Evolutionary conservation across 805 yeast species (phyloP).

Genomic region (Blastobotrys chiropterorum): DNA sequence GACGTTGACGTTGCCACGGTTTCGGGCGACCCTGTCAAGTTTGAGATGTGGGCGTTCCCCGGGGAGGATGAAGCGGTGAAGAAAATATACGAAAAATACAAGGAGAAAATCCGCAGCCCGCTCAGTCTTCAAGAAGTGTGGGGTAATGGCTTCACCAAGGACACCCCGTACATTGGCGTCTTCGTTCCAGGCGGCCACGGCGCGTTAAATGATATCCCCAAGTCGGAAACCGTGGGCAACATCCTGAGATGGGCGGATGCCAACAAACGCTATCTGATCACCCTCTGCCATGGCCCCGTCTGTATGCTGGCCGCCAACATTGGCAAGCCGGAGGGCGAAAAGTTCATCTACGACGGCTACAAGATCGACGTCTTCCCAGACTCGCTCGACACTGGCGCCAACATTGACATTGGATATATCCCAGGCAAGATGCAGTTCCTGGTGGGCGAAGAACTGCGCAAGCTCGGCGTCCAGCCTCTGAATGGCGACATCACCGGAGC

Average conservation of each 20-base stretch:
- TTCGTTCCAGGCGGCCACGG: too few species aligned
- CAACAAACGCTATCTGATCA: not conserved
- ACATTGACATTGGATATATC: not conserved
- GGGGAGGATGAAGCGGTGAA: too few species aligned
- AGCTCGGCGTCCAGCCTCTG: not conserved
- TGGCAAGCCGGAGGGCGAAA: not conserved
- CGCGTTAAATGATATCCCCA: not conserved
- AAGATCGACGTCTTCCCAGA: not conserved
- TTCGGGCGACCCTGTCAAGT: too few species aligned
- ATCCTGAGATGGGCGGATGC: not conserved
- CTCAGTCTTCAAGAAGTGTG: too few species aligned
- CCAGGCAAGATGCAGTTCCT: not conserved
- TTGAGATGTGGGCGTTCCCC: too few species aligned
- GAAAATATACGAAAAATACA: too few species aligned
- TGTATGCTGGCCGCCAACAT: not conserved
- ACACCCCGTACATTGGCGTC: too few species aligned
- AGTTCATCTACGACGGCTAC: constrained; percentile 1
- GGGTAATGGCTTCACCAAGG: too few species aligned
- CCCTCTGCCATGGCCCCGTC: not conserved
- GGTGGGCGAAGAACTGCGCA: not conserved
- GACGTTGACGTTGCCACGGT: too few species aligned
- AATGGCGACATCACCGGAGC: not conserved
- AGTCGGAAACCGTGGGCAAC: not conserved
- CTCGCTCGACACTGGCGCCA: not conserved
- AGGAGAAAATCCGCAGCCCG: too few species aligned